Evolutionary conservation across 202 grass and related monocot genomes (phyloP), one percentile per base, ranked within the genome.

Genomic region (Elaeis oleifera): DNA sequence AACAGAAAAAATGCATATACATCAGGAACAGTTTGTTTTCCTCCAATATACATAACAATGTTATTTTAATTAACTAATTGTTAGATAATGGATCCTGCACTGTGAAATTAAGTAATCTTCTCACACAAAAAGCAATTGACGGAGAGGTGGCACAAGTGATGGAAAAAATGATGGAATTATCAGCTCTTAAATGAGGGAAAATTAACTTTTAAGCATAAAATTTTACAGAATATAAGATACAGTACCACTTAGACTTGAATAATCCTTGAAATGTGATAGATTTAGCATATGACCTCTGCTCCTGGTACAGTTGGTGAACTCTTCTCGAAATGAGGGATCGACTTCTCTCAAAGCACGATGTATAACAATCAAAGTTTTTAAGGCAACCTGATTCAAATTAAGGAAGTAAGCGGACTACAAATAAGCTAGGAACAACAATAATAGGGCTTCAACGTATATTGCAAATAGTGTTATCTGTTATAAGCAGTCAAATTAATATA

Each of bases 191-290:
- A 7, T 49, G 51, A 71, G 50, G 50, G 53, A 69, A 67, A 67
- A 49, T 49, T 23, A 55, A 60, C 23, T 49, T 61, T 15, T 53
- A 4, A 50, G 13, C 9, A 26, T 13, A 44, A 44, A 44, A 44
- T 44, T 44, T 44, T 44, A 48, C 49, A 63, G 16, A 21, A 56
- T 7, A 67, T 25, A 59, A 54, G 39, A 18, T 7, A 44, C 22
- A 57, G 26, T 81, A 81, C 79, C 72, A 27, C 5, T 69, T 57
- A 71, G 62, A 69, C 72, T 81, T 59, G 79, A 81, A 69, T 76
- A 72, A 75, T 81, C 79, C 59, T 71, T 81, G 65, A 81, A 81
- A 54, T 81, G 79, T 32, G 79, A 81, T 27, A 76, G 60, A 60
- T 76, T 81, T 32, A 81, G 66, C 71, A 75, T 81, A 60, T 59